Base-by-base conservation (phyloP, 169 alveolate species). In the Plasmodium vinckei region DNA sequence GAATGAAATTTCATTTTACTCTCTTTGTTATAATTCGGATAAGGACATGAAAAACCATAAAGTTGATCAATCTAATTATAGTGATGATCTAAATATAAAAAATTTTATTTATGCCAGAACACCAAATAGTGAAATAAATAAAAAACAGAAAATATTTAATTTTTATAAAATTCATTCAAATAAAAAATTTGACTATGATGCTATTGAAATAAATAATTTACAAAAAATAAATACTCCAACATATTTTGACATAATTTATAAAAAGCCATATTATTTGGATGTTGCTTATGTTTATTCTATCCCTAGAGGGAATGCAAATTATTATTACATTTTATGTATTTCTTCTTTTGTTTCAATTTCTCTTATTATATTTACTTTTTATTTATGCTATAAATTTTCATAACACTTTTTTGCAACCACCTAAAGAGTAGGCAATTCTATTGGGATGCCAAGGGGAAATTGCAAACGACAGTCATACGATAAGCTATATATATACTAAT, bases 281-380 rank as follows among this genome's bases (percentile, higher is more conserved):
- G n/a, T 17, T 19, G n/a, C 47, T 47, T 75, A 75, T 44, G 21
- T 75, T 39, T 51, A 75, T 54, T 60, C 88, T 2, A 54, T 75
- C 44, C 88, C 88, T 1, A 33, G 88, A 39, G 88, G 88, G 3
- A 39, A 44, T 10, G 70, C 63, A 19, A 75, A 56, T 12, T 63
- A 63, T 15, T n/a, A 44, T 9, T 51, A 44, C 5, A 23, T 75
- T n/a, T 7, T 75, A 39, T 60, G n/a, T 23, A 19, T 63, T 33
- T 63, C 88, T 51, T 49, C 49, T 2, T 23, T 51, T 54, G 33
- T 44, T 19, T 63, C 73, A 19, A 19, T 33, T 75, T 12, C 64
- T 4, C 2, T 75, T 21, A 54, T 75, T 44, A 5, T 75, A 10
- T 63, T 49, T 56, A 75, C 88, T 33, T 75, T 75, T 25, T 64